Percentiles rank a stretch among this genome's conserved stretches.
phyloP scores from a whole-genome alignment of 129 eudicot genomes.

The Glebionis coronaria region DNA sequence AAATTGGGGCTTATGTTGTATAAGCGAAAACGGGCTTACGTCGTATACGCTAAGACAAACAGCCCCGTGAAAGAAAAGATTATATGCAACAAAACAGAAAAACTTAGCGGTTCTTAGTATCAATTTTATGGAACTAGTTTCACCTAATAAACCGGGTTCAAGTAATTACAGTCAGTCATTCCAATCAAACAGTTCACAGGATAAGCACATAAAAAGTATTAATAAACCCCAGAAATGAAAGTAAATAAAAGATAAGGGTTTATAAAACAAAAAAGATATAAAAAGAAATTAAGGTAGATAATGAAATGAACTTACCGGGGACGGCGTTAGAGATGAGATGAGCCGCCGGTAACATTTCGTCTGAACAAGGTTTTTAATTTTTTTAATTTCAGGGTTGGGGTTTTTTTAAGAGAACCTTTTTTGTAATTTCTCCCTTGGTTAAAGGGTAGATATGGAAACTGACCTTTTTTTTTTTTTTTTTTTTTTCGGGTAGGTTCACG shows the following conservation, averaged over 20 bases:
- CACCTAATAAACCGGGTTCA: too few species aligned
- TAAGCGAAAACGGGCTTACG: too few species aligned
- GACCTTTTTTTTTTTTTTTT: too few species aligned
- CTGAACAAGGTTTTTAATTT: conserved; percentile 3
- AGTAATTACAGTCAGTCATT: too few species aligned
- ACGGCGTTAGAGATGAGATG: conserved; percentile 32
- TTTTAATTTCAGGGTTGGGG: conserved; percentile 35
- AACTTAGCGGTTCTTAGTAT: too few species aligned
- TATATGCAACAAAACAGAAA: too few species aligned
- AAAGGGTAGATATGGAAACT: conserved; percentile 14
- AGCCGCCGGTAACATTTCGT: conserved; percentile 41
- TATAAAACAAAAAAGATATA: conserved; percentile 2
- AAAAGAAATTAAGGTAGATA: background rate
- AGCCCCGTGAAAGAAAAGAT: too few species aligned
- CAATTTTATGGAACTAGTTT: too few species aligned
- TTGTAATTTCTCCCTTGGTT: conserved; percentile 10
- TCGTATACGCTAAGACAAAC: too few species aligned
- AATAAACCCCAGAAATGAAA: conserved; percentile 9
- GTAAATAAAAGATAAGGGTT: background rate
- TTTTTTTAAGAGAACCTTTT: conserved; percentile 26
- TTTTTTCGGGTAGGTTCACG: too few species aligned
- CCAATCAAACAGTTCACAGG: conserved; percentile 39
- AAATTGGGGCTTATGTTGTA: too few species aligned
- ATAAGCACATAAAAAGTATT: conserved; percentile 12
- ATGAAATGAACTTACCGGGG: conserved; percentile 21